Base-by-base conservation (phyloP, 768 basidiomycete genomes). In the Phanerochaete carnosa region DNA sequence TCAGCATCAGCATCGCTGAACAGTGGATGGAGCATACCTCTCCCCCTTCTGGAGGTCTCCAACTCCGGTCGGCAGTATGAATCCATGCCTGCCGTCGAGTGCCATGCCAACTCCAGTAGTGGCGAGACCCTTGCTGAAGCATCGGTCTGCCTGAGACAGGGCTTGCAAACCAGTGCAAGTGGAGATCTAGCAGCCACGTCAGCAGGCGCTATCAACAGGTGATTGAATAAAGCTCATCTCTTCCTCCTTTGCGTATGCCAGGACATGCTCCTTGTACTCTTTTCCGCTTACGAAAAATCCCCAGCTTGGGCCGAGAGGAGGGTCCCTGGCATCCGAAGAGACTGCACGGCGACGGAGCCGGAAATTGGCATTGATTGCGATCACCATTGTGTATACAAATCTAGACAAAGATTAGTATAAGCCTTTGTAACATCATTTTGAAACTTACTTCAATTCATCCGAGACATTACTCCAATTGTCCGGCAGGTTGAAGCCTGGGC, bases 291-390 rank as follows among this genome's bases (percentile, higher is more conserved):
- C 68, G 39, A 72, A 69, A 30, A 71, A 73, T 2, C 65, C 55
- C 61, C 56, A 65, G 11, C 74, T 72, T 0, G 62, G 45, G 12
- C 66, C 66, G 8, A 73, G 66, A n/a, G 62, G 53, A 0, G 70
- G 69, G 52, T 72, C 69, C 0, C 53, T 15, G 0, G 1, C 28
- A 8, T 65, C 65, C 1, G 51, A 64, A 0, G 57, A 67, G 0
- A 68, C 65, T 1, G n/a, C 32, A 45, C 62, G 62, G 2, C 45
- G 52, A 45, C 72, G 71, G 28, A 73, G 49, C 6, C 64, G 62
- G 43, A 75, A 75, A 55, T 70, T 71, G 0, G 70, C 71, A 56
- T 75, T 69, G 0, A 70, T 64, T 0, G 69, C 68, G 1, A 74
- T 4, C 30, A 70, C 70, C 0, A 72, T 26, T 0, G 61, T 58